Evolutionary conservation across 2,329 filamentous ascomycete species (phyloP).

Genomic region (Penicillium palitans): DNA sequence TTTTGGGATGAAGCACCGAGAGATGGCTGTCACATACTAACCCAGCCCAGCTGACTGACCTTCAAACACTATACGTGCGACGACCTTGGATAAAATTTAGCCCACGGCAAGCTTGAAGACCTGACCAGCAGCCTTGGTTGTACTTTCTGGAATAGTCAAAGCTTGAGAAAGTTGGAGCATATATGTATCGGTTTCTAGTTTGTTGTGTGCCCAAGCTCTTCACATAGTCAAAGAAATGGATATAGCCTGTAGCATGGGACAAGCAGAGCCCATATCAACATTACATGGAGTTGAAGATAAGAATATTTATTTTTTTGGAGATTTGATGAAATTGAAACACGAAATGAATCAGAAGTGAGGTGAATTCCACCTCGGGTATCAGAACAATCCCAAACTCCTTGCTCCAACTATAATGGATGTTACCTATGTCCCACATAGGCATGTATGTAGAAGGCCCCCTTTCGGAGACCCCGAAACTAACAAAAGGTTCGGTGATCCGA

Average conservation of each 20-base stretch:
- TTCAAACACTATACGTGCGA: not conserved
- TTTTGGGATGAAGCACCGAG: not conserved
- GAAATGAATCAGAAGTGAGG: constrained; percentile 1
- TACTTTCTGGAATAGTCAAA: not conserved
- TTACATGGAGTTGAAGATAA: not conserved
- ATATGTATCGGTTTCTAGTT: not conserved
- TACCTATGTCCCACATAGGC: not conserved
- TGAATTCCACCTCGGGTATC: constrained; percentile 7
- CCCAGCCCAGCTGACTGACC: not conserved
- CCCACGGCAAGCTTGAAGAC: not conserved
- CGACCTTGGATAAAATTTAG: not conserved
- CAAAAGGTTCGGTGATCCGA: not conserved
- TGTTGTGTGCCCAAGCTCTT: not conserved
- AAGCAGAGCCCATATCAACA: not conserved
- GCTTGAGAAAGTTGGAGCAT: not conserved
- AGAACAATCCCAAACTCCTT: not conserved
- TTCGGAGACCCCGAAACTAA: not conserved
- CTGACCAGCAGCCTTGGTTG: not conserved
- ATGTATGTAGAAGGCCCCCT: not conserved
- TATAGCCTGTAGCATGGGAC: not conserved
- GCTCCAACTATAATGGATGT: not conserved
- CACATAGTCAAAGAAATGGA: not conserved
- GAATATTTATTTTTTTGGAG: not conserved
- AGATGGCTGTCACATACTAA: not conserved
- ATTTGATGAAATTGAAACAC: not conserved